Base-by-base conservation (phyloP, 805 yeast genomes). In the Ogataea pilisensis region DNA sequence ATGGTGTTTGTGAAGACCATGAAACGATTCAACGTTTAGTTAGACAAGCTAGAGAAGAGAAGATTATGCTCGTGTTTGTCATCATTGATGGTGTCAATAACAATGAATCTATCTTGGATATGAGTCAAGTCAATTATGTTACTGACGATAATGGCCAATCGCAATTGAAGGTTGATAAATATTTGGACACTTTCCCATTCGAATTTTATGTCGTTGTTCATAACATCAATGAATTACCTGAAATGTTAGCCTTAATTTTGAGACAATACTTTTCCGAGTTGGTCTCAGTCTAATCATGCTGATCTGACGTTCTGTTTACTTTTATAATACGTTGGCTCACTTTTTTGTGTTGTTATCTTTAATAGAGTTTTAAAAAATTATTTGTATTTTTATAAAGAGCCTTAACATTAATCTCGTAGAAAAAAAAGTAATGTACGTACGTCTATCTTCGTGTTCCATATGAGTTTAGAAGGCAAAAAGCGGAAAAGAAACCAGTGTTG, bases 1-100 rank as follows among this genome's bases (percentile, higher is more conserved):
- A 93, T 67, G 99, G 99, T 65, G 87, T 93, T 35, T 89, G 97
- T 59, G 99, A 93, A 63, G 95, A 90, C 61, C 99, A 93, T 61
- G 89, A 75, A 24, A 78, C 84, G 0, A 70, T 93, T 37, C 80
- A 85, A 49, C 73, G 91, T 48, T 72, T 93, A 51, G 97, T 91
- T 4, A 81, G 99, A 54, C 78, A 78, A 49, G 98, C 98, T 2
- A 75, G 95, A 52, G 98, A 93, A 53, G 86, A 87, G 51, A 83
- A 82, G 55, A 83, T 93, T 45, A 89, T 95, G 96, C 70, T 93
- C 45, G 98, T 93, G 30, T 93, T 93, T 67, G 95, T 93, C 19
- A 77, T 93, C 25, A 81, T 95, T 38, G 98, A 93, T 63, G 96
- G 97, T 16, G 80, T 91, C 48, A 79, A 78, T 45, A 78, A 85